Evolutionary conservation across 805 yeast species (phyloP), one percentile per base, ranked within the genome.

Genomic region (Yarrowia keelungensis): DNA sequence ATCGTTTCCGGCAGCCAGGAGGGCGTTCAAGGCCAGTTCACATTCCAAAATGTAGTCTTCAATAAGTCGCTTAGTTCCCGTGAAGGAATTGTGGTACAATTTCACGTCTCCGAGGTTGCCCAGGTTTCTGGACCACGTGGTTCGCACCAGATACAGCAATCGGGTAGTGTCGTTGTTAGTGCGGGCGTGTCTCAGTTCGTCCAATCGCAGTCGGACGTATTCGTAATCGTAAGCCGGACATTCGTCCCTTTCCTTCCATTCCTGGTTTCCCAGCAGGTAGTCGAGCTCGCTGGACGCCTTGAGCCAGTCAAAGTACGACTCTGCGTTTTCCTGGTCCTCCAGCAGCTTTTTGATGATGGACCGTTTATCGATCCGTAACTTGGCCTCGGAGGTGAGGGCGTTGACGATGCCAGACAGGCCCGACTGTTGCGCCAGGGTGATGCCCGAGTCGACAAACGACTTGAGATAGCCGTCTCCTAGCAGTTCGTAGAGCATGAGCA

Each of bases 11-110:
- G 71, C 61, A 11, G 69, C 71, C 69, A 74, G 70, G 64, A 82
- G 71, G 46, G 75, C 73, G 64, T 78, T 76, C 42, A 86, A 72
- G 0, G 84, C 81, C n/a, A 75, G 70, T 69, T 87, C 85, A 74
- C 97, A 92, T 77, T 95, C 98, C 9, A 81, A 78, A 65, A 91
- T 84, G 75, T 91, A 94, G 43, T 90, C 93, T 73, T 92, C 97
- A 46, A 95, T 91, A 49, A 93, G 80, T 41, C 78, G 75, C 75
- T 94, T 94, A 0, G 98, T 94, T 4, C 99, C 98, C 15, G 90
- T 88, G 74, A 86, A 88, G 3, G 93, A 86, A 75, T 90, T 91
- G 51, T 89, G 80, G 77, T 91, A 95, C 15, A 95, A 80, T 72
- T 87, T 85, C 19, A 88, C 85, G 76, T 92, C 89, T 0, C 97